Evolutionary conservation across 768 basidiomycete species (phyloP).

Genomic region (Rhizopogon sp.): DNA sequence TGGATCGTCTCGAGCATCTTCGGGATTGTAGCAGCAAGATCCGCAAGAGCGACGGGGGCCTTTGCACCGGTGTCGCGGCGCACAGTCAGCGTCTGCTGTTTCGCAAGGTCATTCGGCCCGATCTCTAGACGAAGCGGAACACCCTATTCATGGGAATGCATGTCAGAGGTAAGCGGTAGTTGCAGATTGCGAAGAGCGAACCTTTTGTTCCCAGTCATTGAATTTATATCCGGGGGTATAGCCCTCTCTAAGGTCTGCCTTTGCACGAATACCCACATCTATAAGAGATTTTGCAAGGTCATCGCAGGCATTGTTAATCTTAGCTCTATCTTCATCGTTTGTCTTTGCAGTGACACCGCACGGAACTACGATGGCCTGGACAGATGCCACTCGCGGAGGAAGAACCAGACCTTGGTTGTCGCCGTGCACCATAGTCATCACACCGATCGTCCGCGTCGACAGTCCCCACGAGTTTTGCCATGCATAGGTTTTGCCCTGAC

Average conservation of each 20-base stretch:
- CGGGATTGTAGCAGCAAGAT: conserved; percentile 47
- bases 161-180: neutral
- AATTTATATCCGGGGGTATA: conserved; percentile 99
- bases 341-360: conserved; percentile 91
- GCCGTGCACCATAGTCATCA: conserved; percentile 99
- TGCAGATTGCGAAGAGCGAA: conserved; percentile 22
- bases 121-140: conserved; percentile 97
- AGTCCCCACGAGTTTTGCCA: conserved; percentile 99
- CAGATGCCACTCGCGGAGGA: conserved; percentile 92
- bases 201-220: conserved; percentile 99
- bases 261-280: conserved; percentile 73
- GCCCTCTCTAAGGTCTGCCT: conserved; percentile 89
- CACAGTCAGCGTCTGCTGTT: conserved; percentile 75
- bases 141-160: conserved; percentile 46
- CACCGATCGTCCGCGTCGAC: conserved; percentile 92
- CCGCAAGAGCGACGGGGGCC: conserved; percentile 44
- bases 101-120: conserved; percentile 87
- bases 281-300: conserved; percentile 70
- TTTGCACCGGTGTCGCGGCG: conserved; percentile 78
- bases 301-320: conserved; percentile 74
- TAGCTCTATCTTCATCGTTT: conserved; percentile 56
- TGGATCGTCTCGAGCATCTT: conserved; percentile 83
- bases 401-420: conserved; percentile 97
- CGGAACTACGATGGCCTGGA: conserved; percentile 90
- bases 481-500: conserved; percentile 69